Conservation (phyloP, 1,284 basidiomycete species). For the Rhodotorula sp. region DNA sequence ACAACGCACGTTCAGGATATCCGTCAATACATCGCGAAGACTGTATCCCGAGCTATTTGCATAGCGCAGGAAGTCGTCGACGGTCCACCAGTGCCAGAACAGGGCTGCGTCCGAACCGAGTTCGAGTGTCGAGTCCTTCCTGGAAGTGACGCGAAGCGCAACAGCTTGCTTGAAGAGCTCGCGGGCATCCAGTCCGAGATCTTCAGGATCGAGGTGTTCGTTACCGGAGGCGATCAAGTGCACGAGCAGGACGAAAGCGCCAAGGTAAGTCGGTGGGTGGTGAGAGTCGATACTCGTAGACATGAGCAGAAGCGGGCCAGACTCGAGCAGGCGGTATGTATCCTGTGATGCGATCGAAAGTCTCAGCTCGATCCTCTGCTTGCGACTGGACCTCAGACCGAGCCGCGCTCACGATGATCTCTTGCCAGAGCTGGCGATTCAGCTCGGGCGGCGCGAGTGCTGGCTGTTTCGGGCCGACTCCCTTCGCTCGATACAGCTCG, state of each 20-base stretch:
- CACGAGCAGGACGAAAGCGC: constrained; percentile 20
- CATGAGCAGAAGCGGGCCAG: background rate
- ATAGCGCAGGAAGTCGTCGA: background rate
- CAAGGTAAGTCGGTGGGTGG: background rate
- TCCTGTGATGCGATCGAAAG: too few relatives aligned
- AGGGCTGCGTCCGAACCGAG: constrained; percentile 17
- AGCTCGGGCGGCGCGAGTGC: background rate
- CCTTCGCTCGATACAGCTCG: background rate
- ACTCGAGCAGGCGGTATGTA: background rate
- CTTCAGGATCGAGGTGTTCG: background rate
- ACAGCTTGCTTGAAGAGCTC: background rate
- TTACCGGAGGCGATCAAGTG: constrained; percentile 4
- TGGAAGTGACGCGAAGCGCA: background rate
- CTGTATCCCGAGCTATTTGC: background rate
- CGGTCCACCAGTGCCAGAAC: constrained; percentile 22
- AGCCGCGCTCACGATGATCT: background rate
- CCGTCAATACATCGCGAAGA: constrained; percentile 1
- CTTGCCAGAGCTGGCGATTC: background rate
- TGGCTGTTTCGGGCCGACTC: background rate
- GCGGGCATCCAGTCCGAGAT: background rate
- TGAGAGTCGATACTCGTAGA: too few relatives aligned
- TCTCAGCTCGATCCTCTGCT: background rate
- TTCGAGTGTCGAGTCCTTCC: background rate
- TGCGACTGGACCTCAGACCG: background rate
- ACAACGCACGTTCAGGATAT: constrained; percentile 18